phyloP scores from a whole-genome alignment of 116 monocot genomes.

The Cymodocea nodosa region DNA sequence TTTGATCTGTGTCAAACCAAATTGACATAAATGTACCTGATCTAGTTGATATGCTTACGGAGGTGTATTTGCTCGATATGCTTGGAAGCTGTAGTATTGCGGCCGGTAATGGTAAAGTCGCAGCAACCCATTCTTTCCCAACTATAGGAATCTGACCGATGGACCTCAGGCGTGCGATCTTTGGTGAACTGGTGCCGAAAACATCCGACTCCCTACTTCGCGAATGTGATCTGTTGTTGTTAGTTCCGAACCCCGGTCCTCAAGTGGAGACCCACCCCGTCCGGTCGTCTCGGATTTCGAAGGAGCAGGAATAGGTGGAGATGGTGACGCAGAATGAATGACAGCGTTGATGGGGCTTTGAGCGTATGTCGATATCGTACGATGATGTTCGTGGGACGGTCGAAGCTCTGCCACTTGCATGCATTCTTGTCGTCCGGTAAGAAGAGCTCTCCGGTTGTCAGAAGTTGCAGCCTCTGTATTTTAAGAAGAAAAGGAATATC shows the following conservation, averaged over 20 bases:
- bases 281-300: conserved; percentile 20
- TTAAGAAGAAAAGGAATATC: background rate
- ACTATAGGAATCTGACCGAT: conserved; percentile 10
- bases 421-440: conserved; percentile 15
- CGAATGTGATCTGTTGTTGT: conserved; percentile 14
- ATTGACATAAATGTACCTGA: too few relatives aligned
- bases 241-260: conserved; percentile 17
- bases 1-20: too few relatives aligned
- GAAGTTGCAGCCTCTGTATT: conserved; percentile 20
- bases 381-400: conserved; percentile 22
- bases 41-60: too few relatives aligned
- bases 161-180: conserved; percentile 15
- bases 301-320: conserved; percentile 18
- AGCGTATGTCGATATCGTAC: conserved; percentile 25
- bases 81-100: too few relatives aligned
- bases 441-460: conserved; percentile 27
- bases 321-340: conserved; percentile 1
- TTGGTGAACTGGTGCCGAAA: conserved; percentile 12
- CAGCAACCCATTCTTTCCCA: conserved; percentile 27
- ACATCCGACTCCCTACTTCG: conserved; percentile 24
- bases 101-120: conserved; percentile 25
- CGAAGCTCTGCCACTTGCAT: conserved; percentile 43
- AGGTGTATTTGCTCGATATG: too few relatives aligned
- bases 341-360: conserved; percentile 8
- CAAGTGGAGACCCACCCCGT: conserved; percentile 16